Conservation (phyloP, 148 eudicot species). For the Polygonum aviculare region DNA sequence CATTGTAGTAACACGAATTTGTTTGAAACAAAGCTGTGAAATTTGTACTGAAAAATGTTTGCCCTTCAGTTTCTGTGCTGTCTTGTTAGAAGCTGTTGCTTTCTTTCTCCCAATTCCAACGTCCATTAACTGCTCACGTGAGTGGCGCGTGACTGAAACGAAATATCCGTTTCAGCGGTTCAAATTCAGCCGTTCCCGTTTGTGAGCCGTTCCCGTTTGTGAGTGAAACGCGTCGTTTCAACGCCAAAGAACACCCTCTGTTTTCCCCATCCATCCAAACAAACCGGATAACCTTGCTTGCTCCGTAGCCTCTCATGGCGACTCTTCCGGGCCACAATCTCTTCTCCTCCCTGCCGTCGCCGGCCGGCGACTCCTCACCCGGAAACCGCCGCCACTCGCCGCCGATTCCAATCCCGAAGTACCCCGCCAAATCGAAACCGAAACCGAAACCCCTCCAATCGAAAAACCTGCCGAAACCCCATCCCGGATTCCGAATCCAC, state of each 20-base stretch:
- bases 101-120: slow-evolving; percentile 6
- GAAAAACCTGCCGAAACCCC: slow-evolving; percentile 19
- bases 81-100: slow-evolving; percentile 1
- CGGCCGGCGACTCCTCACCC: slow-evolving; percentile 17
- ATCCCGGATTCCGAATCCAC: slow-evolving; percentile 52
- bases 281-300: slow-evolving; percentile 21
- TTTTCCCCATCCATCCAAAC: not conserved
- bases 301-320: slow-evolving; percentile 29
- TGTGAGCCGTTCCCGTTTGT: not conserved
- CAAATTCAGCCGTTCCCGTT: not conserved
- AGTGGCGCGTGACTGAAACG: not conserved
- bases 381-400: slow-evolving; percentile 25
- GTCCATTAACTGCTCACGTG: not conserved
- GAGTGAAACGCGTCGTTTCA: not conserved
- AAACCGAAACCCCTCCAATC: slow-evolving; percentile 21
- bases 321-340: slow-evolving; percentile 53
- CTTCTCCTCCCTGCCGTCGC: slow-evolving; percentile 57
- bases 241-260: not conserved
- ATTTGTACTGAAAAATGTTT: slow-evolving; percentile 1
- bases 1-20: not conserved
- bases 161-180: not conserved
- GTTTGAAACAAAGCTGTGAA: not conserved
- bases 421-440: slow-evolving; percentile 17
- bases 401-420: slow-evolving; percentile 62
- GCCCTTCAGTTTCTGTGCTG: slow-evolving; percentile 8